phyloP scores from a whole-genome alignment of 805 yeast species.

The Lipomyces yamadae region DNA sequence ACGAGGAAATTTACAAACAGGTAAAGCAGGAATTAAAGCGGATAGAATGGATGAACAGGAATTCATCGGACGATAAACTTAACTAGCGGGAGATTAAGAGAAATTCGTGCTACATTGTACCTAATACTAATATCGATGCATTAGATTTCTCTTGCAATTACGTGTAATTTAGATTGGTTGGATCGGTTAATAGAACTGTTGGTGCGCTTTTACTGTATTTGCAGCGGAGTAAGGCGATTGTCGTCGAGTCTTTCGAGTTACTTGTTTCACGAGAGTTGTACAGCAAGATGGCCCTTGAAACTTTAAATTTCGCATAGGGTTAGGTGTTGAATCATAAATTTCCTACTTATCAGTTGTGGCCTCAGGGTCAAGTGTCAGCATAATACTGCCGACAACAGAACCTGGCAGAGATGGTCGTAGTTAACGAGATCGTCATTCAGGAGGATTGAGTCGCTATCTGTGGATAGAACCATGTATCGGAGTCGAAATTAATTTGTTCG shows the following conservation, averaged over 20 bases:
- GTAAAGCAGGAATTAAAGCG: conserved; percentile 20
- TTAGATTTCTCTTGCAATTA: background rate
- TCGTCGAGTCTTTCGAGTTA: no score
- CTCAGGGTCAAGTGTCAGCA: background rate
- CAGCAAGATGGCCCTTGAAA: no score
- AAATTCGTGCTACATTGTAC: background rate
- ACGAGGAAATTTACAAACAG: conserved; percentile 14
- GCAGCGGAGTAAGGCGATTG: no score
- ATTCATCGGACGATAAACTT: conserved; percentile 9
- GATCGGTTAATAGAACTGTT: background rate
- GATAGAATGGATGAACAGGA: conserved; percentile 25
- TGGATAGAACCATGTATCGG: background rate
- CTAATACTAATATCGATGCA: background rate
- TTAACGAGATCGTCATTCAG: background rate
- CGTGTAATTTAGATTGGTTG: background rate
- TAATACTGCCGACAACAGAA: background rate
- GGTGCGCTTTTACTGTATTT: no score
- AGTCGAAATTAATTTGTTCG: background rate
- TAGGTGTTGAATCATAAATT: conserved; percentile 1
- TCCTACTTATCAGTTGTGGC: background rate
- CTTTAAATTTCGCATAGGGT: background rate
- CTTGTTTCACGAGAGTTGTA: no score
- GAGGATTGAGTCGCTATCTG: background rate
- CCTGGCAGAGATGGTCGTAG: background rate
- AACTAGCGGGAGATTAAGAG: background rate